Base-by-base conservation (phyloP, 768 basidiomycete species). In the Lactifluus volemus region DNA sequence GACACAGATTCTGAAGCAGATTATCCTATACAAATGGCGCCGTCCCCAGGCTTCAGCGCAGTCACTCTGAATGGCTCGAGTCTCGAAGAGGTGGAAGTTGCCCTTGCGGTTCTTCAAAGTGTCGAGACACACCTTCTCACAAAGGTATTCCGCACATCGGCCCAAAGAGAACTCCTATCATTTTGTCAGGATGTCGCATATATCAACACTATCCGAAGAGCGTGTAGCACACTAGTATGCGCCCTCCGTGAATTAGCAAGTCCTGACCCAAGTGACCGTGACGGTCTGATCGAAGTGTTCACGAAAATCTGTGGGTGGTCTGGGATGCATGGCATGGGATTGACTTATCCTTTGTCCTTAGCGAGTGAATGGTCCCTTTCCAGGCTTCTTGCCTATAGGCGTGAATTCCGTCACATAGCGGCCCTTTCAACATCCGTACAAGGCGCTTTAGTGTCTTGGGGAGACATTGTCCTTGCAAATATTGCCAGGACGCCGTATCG, bases 381-480 rank as follows among this genome's bases (percentile, higher is more conserved):
- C 45, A 58, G 53, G 25, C 68, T 89, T 21, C 84, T 89, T 63
- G 73, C 74, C 41, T 78, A 81, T 58, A 76, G 87, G 59, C 74
- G 69, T 53, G 69, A 77, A 41, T 82, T 83, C 66, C 80, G 78
- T 55, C 49, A 61, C 34, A 72, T 81, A 50, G 81, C 78, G 11
- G 69, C 74, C 12, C 70, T 62, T 42, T 58, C 47, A 38, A 14
- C 32, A 15, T 30, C 45, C 3, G 8, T 49, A 15, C 34, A 49
- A 11, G 56, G 51, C 17, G 45, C 55, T 11, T 2, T 49, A n/a
- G 30, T 58, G 8, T 88, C 82, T 66, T 89, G 85, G 84, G 81
- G 82, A 10, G 87, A 90, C 59, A 72, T 79, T 51, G 58, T 88
- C 7, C 68, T 90, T 25, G 78, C 78, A 10, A 81, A 76, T 64